Conservation (phyloP, 345 rosid genomes). For the Syzygium aromaticum region DNA sequence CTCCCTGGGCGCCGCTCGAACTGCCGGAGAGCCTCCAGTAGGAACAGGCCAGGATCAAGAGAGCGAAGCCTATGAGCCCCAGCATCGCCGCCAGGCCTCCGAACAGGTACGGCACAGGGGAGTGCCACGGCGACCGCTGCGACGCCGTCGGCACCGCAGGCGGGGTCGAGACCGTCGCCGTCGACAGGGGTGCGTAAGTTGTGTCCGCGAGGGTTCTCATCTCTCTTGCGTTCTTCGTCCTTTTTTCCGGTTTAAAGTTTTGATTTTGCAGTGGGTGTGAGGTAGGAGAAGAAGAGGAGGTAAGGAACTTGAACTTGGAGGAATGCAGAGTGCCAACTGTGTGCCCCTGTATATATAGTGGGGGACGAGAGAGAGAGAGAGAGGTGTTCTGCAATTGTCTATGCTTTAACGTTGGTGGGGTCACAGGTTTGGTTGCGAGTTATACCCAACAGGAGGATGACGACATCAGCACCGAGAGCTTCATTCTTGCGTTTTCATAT, state of each 20-base stretch:
- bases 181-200: background rate
- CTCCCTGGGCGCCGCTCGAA: constrained; percentile 27
- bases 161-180: background rate
- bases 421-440: background rate
- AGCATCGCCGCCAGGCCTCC: constrained; percentile 97
- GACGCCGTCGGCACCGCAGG: background rate
- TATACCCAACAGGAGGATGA: too few species aligned
- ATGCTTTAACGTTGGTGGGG: background rate
- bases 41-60: constrained; percentile 83
- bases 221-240: background rate
- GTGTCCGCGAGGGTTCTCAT: constrained; percentile 4
- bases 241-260: background rate
- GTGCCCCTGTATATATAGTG: background rate
- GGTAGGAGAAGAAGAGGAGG: background rate
- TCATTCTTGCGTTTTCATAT: background rate
- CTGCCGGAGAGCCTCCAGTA: constrained; percentile 74
- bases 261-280: background rate
- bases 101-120: constrained; percentile 86
- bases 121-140: constrained; percentile 85
- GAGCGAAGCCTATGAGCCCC: constrained; percentile 87
- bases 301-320: background rate
- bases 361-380: background rate
- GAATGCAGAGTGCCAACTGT: background rate
- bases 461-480: background rate
- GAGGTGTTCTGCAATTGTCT: background rate